phyloP scores from a whole-genome alignment of 768 basidiomycete genomes.

The Phallus indusiatus region DNA sequence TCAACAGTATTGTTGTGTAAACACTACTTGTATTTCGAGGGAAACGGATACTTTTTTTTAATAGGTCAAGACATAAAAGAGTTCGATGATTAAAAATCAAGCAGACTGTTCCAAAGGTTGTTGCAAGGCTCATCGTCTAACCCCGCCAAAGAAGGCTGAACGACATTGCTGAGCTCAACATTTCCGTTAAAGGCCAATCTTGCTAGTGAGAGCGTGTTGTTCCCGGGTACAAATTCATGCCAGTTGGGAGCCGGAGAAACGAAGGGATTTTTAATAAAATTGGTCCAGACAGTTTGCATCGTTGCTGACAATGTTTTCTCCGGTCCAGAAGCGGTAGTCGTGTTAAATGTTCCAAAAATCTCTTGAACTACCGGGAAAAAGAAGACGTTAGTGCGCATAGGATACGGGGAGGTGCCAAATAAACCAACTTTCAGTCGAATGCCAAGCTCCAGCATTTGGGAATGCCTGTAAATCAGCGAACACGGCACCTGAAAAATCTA shows the following conservation, averaged over 20 bases:
- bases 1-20: too few species aligned
- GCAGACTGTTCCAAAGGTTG: neutral
- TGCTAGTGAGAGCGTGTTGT: conserved; percentile 12
- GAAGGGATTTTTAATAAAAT: conserved; percentile 15
- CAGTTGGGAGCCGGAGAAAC: conserved; percentile 14
- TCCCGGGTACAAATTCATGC: conserved; percentile 12
- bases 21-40: too few species aligned
- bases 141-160: conserved; percentile 4
- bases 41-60: too few species aligned
- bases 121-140: conserved; percentile 5
- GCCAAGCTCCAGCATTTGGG: conserved; percentile 18
- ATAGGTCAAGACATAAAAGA: too few species aligned
- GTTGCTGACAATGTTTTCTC: conserved; percentile 18
- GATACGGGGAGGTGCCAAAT: neutral
- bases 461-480: conserved; percentile 17
- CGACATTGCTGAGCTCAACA: conserved; percentile 13
- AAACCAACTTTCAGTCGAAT: conserved; percentile 15
- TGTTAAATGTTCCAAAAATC: conserved; percentile 22
- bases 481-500: neutral
- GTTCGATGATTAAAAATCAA: conserved; percentile 8
- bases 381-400: neutral
- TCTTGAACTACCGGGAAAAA: conserved; percentile 10
- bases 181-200: conserved; percentile 16
- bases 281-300: conserved; percentile 14
- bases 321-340: conserved; percentile 15